A percentile compares a stretch with the other conserved stretches of the same genome.
Conservation (phyloP, 2,329 filamentous ascomycete species). For the Penicillium glabrum region DNA sequence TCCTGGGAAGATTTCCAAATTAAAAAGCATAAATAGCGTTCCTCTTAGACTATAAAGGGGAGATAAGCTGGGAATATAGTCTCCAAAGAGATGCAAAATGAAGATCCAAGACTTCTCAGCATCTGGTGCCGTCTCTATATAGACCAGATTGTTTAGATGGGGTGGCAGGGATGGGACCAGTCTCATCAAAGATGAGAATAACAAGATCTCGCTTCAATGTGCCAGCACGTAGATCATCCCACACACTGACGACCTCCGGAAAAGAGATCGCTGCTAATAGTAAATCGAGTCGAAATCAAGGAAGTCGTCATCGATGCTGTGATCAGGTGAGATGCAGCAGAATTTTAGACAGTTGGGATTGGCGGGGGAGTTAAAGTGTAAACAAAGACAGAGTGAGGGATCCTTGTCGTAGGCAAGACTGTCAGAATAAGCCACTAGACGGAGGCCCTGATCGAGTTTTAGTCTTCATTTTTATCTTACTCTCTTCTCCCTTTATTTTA, state of each 20-base stretch:
- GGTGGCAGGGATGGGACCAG: conserved; percentile 30
- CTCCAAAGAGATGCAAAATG: conserved; percentile 31
- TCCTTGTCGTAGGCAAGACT: too few species aligned
- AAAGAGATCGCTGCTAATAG: conserved; percentile 36
- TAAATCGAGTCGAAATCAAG: conserved; percentile 24
- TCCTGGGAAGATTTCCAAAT: not conserved
- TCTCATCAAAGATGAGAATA: conserved; percentile 41
- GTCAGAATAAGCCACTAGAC: too few species aligned
- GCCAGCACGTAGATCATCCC: conserved; percentile 35
- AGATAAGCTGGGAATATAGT: conserved; percentile 31
- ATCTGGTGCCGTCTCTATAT: conserved; percentile 31
- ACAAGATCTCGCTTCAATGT: conserved; percentile 37
- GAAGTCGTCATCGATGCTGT: conserved; percentile 15
- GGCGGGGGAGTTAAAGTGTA: too few species aligned
- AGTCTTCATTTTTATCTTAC: too few species aligned
- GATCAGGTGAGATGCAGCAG: conserved; percentile 28
- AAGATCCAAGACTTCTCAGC: conserved; percentile 28
- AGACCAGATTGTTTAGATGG: conserved; percentile 34
- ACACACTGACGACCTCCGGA: conserved; percentile 40
- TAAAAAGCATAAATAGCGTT: conserved; percentile 25
- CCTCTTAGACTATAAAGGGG: conserved; percentile 29
- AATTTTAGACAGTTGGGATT: not conserved
- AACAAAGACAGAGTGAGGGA: too few species aligned
- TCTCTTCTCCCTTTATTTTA: too few species aligned
- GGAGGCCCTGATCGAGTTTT: too few species aligned